Conservation (phyloP, 1,284 basidiomycete species). For the Trichosporon ovoides region DNA sequence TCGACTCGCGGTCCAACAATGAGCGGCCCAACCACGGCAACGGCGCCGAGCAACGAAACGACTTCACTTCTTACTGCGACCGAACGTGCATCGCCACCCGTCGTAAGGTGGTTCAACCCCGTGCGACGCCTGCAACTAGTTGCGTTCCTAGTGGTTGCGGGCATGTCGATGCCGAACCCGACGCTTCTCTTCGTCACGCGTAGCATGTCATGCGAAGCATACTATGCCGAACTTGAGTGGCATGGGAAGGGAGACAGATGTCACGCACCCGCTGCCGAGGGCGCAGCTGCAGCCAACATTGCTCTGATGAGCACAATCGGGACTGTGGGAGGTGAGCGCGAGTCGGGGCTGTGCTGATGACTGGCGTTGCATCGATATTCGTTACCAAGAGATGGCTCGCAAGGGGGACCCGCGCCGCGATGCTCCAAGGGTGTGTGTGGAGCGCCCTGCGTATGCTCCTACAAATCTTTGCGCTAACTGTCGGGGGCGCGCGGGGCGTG, state of each 20-base stretch:
- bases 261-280: not conserved
- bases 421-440: not conserved
- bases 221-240: not conserved
- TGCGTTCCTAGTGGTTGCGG: not conserved
- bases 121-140: not conserved
- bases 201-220: not conserved
- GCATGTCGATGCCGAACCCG: not conserved
- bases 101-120: not conserved
- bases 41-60: not conserved
- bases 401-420: not conserved
- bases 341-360: not conserved
- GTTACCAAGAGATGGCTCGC: not conserved
- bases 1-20: no score
- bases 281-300: not conserved
- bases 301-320: not conserved
- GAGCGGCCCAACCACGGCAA: no score
- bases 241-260: not conserved
- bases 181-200: not conserved
- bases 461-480: not conserved
- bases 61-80: not conserved
- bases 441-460: not conserved
- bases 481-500: not conserved
- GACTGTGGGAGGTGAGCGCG: not conserved
- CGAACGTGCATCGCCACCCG: not conserved
- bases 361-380: not conserved